Evolutionary conservation across 176 grass and related monocot genomes (phyloP), one percentile per base, ranked within the genome.

Genomic region (Carex pumila): DNA sequence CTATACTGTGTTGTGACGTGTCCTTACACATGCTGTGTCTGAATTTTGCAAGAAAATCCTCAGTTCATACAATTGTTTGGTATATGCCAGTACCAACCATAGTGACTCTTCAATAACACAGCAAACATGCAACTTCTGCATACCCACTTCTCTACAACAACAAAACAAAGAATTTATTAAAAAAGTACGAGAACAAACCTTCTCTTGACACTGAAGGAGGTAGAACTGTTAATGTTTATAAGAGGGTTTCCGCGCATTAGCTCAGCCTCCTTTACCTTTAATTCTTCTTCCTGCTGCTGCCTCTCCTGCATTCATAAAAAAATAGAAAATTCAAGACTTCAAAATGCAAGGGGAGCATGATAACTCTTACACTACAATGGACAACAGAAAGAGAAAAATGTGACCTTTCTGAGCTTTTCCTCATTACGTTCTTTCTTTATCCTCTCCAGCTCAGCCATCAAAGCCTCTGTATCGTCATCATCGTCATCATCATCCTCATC

Each of bases 361-460:
- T 31, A 71, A 59, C 9, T 11, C 39, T 53, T 65, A 11, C 29
- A 22, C 0, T 22, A 85, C 13, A 84, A 50, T 6, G 21, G 17
- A 49, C 58, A 13, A 84, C 32, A 84, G 52, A 25, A 64, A 5
- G 12, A 86, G 22, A 56, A 81, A 79, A 22, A 30, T 22, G 81
- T 71, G 71, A 97, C 94, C 91, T 94, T 95, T 84, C 85, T 84
- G 80, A 93, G 88, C 71, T 92, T 99, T 77, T 99, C 96, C 21
- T 95, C 93, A 0, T 90, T 87, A 86, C 91, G 86, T 88, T 95
- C 96, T 88, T 95, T 99, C 72, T 93, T 99, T 66, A 99, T 94
- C 85, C 93, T 93, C 82, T 95, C 96, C 45, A 99, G 90, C 70
- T 99, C 96, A 18, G 91, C 93, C 93, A 99, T 95, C 56, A 95